Evolutionary conservation across 108 stramenopile genomes (phyloP).

Genomic region (Conticribra guillardii): DNA sequence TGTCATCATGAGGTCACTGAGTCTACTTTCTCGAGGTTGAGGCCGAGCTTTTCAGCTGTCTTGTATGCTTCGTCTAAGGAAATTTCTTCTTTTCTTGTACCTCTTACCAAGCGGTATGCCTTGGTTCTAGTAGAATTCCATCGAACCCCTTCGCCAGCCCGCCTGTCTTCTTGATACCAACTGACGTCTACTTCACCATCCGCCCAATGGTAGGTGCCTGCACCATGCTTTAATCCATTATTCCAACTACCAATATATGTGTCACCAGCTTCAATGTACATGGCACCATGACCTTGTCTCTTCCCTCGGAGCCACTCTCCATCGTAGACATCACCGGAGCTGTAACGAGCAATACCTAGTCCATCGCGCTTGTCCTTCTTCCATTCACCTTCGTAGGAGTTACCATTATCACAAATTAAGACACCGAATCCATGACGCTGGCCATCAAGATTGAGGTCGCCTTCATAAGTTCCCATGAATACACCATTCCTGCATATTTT

Average conservation of each 20-base stretch:
- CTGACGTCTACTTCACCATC: conserved; percentile 58
- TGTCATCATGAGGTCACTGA: conserved; percentile 22
- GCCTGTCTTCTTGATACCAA: conserved; percentile 50
- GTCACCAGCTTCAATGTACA: conserved; percentile 56
- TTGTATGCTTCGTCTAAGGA: conserved; percentile 44
- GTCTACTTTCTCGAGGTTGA: conserved; percentile 42
- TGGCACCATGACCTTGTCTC: conserved; percentile 50
- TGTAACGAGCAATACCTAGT: conserved; percentile 48
- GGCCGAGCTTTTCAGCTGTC: conserved; percentile 44
- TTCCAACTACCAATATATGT: conserved; percentile 51
- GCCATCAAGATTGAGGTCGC: conserved; percentile 47
- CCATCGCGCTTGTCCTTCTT: conserved; percentile 57
- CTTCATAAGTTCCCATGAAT: conserved; percentile 58
- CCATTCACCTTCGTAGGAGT: conserved; percentile 58
- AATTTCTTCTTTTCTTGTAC: conserved; percentile 47
- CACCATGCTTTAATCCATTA: conserved; percentile 53
- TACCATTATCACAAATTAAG: conserved; percentile 53
- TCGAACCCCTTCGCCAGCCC: conserved; percentile 47
- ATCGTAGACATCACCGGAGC: conserved; percentile 57
- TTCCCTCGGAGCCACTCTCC: conserved; percentile 46
- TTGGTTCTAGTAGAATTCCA: conserved; percentile 44
- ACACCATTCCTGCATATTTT: conserved; percentile 55
- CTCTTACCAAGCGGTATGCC: conserved; percentile 39
- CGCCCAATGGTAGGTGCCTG: conserved; percentile 55
- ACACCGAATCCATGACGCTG: conserved; percentile 52